A percentile compares a stretch with the other conserved stretches of the same genome.
Conservation (phyloP, 805 yeast species). For the Lipomyces kockii region DNA sequence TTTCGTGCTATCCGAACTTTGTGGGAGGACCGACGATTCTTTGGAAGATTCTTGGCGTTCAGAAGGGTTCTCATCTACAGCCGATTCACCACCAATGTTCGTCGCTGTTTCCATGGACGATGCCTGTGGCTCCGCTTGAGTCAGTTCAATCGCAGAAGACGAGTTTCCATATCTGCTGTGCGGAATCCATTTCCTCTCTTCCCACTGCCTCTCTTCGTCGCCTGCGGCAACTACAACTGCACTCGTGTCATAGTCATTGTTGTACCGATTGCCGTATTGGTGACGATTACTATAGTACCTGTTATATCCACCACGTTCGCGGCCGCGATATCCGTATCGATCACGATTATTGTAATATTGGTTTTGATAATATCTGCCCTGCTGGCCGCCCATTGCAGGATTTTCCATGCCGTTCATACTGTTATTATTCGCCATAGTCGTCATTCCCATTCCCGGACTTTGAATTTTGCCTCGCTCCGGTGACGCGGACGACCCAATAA, state of each 20-base stretch:
- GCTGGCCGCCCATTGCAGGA: background rate
- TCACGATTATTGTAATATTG: background rate
- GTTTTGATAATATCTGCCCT: background rate
- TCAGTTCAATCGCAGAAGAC: conserved; percentile 9
- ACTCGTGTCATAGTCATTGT: background rate
- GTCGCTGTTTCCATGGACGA: background rate
- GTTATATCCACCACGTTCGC: conserved; percentile 2
- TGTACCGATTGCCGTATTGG: conserved; percentile 2
- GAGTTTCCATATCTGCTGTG: background rate
- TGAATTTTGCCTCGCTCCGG: background rate
- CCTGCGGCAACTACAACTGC: background rate
- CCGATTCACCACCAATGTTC: background rate
- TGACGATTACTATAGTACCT: background rate
- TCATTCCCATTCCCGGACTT: conserved; percentile 1
- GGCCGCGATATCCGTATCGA: conserved; percentile 14
- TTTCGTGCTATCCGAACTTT: background rate
- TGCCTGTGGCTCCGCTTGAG: conserved; percentile 4
- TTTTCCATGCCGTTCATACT: background rate
- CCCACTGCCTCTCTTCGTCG: conserved; percentile 2
- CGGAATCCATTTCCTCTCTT: background rate
- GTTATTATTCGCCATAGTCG: background rate
- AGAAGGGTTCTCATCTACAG: background rate
- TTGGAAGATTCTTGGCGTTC: background rate
- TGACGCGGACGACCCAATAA: background rate
- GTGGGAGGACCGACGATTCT: background rate